phyloP scores from a whole-genome alignment of 768 basidiomycete species.

The Epithele typhae region DNA sequence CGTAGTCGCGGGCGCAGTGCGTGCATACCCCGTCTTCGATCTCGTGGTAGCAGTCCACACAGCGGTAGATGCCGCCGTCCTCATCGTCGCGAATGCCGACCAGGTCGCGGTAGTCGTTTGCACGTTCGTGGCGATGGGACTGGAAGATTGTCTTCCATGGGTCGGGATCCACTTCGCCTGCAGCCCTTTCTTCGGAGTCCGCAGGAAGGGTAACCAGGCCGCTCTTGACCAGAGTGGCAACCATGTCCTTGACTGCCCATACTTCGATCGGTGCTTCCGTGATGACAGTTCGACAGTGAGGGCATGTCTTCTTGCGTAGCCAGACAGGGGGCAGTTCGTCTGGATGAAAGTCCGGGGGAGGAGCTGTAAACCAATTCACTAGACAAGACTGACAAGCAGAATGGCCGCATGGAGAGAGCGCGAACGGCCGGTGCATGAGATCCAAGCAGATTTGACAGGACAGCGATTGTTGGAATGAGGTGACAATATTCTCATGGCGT shows the following conservation, averaged over 20 bases:
- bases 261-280: constrained; percentile 42
- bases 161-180: constrained; percentile 34
- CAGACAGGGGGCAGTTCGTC: constrained; percentile 22
- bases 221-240: constrained; percentile 46
- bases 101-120: constrained; percentile 31
- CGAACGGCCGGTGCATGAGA: constrained; percentile 66
- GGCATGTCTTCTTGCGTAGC: constrained; percentile 38
- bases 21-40: constrained; percentile 68
- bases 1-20: constrained; percentile 55
- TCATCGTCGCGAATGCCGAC: constrained; percentile 69
- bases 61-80: constrained; percentile 75
- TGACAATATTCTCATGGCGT: constrained; percentile 50
- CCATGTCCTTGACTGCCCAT: constrained; percentile 46
- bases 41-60: constrained; percentile 74
- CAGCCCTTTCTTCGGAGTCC: constrained; percentile 17
- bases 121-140: constrained; percentile 9
- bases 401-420: constrained; percentile 74
- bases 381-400: constrained; percentile 69
- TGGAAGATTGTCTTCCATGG: constrained; percentile 68
- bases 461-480: constrained; percentile 54
- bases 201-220: constrained; percentile 35
- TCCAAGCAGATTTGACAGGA: constrained; percentile 81
- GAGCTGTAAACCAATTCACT: constrained; percentile 68
- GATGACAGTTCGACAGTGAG: constrained; percentile 41
- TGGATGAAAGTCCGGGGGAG: constrained; percentile 14